A percentile compares a stretch with the other conserved stretches of the same genome.
Conservation (phyloP, 768 basidiomycete species). For the Lentinula aciculospora region DNA sequence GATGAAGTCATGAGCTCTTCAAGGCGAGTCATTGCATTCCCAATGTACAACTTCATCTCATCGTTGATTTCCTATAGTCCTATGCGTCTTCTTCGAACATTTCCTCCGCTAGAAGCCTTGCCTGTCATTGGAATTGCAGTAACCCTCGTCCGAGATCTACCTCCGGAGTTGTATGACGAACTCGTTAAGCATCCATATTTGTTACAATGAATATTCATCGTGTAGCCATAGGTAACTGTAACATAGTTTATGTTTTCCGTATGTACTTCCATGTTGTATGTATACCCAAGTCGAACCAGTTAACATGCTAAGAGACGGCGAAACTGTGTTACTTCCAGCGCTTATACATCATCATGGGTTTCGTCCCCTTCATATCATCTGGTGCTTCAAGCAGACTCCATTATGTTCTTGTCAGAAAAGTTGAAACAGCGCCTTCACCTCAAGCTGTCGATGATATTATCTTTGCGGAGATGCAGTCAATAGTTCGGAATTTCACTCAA, state of each 20-base stretch:
- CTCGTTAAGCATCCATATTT: slow-evolving; percentile 86
- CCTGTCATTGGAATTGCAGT: slow-evolving; percentile 91
- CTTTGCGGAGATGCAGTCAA: slow-evolving; percentile 48
- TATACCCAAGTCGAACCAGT: too few relatives aligned
- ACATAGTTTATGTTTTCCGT: not conserved
- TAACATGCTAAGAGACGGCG: too few relatives aligned
- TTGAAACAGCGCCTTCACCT: slow-evolving; percentile 55
- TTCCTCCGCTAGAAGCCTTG: slow-evolving; percentile 85
- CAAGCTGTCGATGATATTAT: slow-evolving; percentile 60
- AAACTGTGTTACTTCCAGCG: too few relatives aligned
- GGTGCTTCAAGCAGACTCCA: slow-evolving; percentile 73
- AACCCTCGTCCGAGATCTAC: slow-evolving; percentile 88
- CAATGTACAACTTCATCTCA: not conserved
- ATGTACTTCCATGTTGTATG: too few relatives aligned
- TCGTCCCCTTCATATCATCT: slow-evolving; percentile 68
- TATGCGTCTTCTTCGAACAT: slow-evolving; percentile 90
- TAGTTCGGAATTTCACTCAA: slow-evolving; percentile 48
- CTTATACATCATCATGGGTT: not conserved
- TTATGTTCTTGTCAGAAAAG: slow-evolving; percentile 67
- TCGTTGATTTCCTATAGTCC: slow-evolving; percentile 47
- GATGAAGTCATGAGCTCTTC: slow-evolving; percentile 84
- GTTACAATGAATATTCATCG: slow-evolving; percentile 14
- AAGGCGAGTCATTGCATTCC: slow-evolving; percentile 50
- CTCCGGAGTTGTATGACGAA: slow-evolving; percentile 81
- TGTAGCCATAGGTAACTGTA: not conserved